Evolutionary conservation across 352 stramenopile species (phyloP).

Genomic region (Elongisporangium senticosum): DNA sequence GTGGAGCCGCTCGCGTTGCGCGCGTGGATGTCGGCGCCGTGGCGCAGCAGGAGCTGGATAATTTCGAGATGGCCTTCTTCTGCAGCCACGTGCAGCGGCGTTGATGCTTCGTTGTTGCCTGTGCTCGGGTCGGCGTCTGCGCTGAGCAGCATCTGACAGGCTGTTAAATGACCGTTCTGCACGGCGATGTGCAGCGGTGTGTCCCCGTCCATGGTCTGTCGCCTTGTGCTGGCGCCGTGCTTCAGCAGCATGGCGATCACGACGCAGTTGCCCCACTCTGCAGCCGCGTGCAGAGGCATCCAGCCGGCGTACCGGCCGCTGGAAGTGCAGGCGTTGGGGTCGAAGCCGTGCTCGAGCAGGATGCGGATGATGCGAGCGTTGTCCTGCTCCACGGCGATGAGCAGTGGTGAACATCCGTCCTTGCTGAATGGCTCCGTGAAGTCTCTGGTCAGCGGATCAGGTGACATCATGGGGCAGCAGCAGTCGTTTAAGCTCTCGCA

Average conservation of each 20-base stretch:
- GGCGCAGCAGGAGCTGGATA: slow-evolving; percentile 18
- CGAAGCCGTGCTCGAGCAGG: not conserved
- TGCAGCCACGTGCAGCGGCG: slow-evolving; percentile 29
- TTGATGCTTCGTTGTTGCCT: slow-evolving; percentile 15
- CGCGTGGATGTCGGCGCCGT: slow-evolving; percentile 22
- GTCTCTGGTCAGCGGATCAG: not conserved
- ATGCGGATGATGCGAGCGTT: not conserved
- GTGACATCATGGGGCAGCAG: not conserved
- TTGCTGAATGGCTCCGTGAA: not conserved
- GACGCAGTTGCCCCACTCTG: slow-evolving; percentile 19
- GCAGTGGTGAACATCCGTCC: not conserved
- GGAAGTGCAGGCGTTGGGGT: not conserved
- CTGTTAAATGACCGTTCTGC: slow-evolving; percentile 20
- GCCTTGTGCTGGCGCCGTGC: slow-evolving; percentile 9
- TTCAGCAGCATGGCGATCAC: slow-evolving; percentile 21
- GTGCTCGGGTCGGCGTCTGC: slow-evolving; percentile 21
- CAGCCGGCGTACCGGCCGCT: not conserved
- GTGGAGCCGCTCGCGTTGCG: slow-evolving; percentile 25
- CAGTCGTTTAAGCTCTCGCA: not conserved
- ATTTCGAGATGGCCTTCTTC: slow-evolving; percentile 23
- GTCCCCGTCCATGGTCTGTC: slow-evolving; percentile 5
- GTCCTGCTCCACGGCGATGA: not conserved
- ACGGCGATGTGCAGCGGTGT: slow-evolving; percentile 32
- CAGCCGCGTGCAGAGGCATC: slow-evolving; percentile 29
- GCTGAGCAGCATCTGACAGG: slow-evolving; percentile 13